Evolutionary conservation across 2,329 filamentous ascomycete species (phyloP), one percentile per base, ranked within the genome.

Genomic region (Apiospora aurea): DNA sequence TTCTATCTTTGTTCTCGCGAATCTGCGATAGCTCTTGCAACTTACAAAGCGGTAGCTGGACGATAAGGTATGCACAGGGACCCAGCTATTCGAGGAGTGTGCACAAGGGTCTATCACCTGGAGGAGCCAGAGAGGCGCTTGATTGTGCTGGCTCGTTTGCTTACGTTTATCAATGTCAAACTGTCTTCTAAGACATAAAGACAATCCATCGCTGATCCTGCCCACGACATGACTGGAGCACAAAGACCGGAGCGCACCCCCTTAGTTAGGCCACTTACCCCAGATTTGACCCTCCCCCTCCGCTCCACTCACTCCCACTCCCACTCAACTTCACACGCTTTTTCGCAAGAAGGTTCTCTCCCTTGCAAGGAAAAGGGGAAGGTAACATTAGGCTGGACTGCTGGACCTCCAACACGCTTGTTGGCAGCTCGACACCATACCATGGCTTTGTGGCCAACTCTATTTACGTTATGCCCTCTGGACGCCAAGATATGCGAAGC

Each of bases 111-210:
- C 5, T 21, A 47, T 47, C 21, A 8, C 21, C 21, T 21, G 16
- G 44, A 47, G 44, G 44, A 47, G 16, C 16, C 4, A 47, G 16
- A 47, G 44, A 47, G 46, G 21, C 13, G 41, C 41, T 43, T n/a
- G 46, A 18, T 51, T 24, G 49, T 51, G n/a, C 11, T 51, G 49
- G 49, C 21, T 26, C n/a, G n/a, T 26, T 26, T 51, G 49, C 49
- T 51, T 51, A 51, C 49, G 49, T 51, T 51, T 26, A 51, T 51
- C 49, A 24, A 26, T 51, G 49, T 51, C 49, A 51, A 51, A 51
- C 49, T 51, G 49, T 51, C 49, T 51, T 51, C n/a, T 61, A 61
- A 61, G 53, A 61, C 53, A 61, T 11, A 61, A n/a, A 51, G 11
- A 51, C 11, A 51, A 21, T 26, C 14, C 49, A 51, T 26, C 49